Evolutionary conservation across 208 protist genomes (phyloP).

Genomic region (Crithidia sp.): DNA sequence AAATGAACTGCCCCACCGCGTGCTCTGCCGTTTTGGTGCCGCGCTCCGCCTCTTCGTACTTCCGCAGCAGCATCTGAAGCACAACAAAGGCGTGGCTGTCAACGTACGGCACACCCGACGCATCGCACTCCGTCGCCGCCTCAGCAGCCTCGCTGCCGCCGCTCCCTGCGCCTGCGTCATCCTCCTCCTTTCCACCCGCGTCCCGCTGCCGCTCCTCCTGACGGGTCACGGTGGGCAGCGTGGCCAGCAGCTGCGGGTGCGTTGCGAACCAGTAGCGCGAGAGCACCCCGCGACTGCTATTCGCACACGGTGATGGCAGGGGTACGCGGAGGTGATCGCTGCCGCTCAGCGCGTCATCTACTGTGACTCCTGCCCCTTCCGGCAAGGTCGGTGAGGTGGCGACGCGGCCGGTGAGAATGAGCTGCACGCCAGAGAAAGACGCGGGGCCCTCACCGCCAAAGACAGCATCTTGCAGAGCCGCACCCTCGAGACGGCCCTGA

Average conservation of each 20-base stretch:
- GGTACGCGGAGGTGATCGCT: neutral
- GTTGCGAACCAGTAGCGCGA: slow-evolving; percentile 44
- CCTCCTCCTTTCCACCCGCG: slow-evolving; percentile 7
- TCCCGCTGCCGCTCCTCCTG: slow-evolving; percentile 28
- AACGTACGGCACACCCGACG: slow-evolving; percentile 28
- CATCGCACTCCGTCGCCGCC: neutral
- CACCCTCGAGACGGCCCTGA: neutral
- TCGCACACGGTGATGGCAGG: neutral
- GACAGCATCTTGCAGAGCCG: slow-evolving; percentile 23
- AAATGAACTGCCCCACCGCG: slow-evolving; percentile 68
- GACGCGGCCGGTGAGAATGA: slow-evolving; percentile 41
- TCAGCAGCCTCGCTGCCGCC: neutral
- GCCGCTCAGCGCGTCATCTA: neutral
- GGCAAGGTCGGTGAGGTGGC: neutral
- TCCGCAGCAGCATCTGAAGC: slow-evolving; percentile 45
- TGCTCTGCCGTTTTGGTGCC: slow-evolving; percentile 38
- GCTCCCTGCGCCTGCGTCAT: slow-evolving; percentile 3
- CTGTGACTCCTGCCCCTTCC: neutral
- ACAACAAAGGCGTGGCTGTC: slow-evolving; percentile 68
- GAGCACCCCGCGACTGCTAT: slow-evolving; percentile 40
- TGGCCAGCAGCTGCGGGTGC: slow-evolving; percentile 34
- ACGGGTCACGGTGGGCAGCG: slow-evolving; percentile 42
- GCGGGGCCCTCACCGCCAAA: slow-evolving; percentile 22
- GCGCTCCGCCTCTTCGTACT: slow-evolving; percentile 31
- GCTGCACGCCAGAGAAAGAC: slow-evolving; percentile 29